A percentile compares a stretch with the other conserved stretches of the same genome.
phyloP scores from a whole-genome alignment of 495 filamentous ascomycete genomes.

The Stereocaulon alpinum region DNA sequence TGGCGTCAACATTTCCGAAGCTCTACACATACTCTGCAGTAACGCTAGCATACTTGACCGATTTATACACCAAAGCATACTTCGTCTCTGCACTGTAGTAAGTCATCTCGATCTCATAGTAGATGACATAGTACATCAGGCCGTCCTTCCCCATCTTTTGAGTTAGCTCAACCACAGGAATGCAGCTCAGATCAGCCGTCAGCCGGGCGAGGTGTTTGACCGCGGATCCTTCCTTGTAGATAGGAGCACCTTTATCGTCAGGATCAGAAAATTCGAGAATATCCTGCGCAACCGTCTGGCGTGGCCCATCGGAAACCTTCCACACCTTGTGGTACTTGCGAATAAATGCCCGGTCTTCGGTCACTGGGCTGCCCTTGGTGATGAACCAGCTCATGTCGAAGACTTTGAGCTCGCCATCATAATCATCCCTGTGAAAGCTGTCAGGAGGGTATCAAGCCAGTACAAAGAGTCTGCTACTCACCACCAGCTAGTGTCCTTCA shows the following conservation, averaged over 20 bases:
- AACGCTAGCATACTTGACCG: slow-evolving; percentile 24
- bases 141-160: slow-evolving; percentile 19
- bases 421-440: slow-evolving; percentile 13
- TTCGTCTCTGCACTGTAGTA: slow-evolving; percentile 26
- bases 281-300: slow-evolving; percentile 18
- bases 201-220: slow-evolving; percentile 16
- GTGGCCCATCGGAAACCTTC: slow-evolving; percentile 17
- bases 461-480: neutral
- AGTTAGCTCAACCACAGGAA: slow-evolving; percentile 14
- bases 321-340: slow-evolving; percentile 19
- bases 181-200: slow-evolving; percentile 21
- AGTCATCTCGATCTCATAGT: slow-evolving; percentile 25
- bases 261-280: slow-evolving; percentile 16
- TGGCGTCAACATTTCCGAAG: neutral
- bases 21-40: slow-evolving; percentile 25
- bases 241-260: slow-evolving; percentile 16
- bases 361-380: slow-evolving; percentile 20
- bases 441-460: slow-evolving; percentile 11
- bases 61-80: slow-evolving; percentile 25
- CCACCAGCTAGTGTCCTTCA: slow-evolving; percentile 17
- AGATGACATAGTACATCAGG: slow-evolving; percentile 23
- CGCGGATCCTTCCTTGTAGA: slow-evolving; percentile 17
- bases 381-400: slow-evolving; percentile 29
- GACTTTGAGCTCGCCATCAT: slow-evolving; percentile 22
- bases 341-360: slow-evolving; percentile 3